Conservation (phyloP, 1,139 yeast species). For the Dujonia santamariae region DNA sequence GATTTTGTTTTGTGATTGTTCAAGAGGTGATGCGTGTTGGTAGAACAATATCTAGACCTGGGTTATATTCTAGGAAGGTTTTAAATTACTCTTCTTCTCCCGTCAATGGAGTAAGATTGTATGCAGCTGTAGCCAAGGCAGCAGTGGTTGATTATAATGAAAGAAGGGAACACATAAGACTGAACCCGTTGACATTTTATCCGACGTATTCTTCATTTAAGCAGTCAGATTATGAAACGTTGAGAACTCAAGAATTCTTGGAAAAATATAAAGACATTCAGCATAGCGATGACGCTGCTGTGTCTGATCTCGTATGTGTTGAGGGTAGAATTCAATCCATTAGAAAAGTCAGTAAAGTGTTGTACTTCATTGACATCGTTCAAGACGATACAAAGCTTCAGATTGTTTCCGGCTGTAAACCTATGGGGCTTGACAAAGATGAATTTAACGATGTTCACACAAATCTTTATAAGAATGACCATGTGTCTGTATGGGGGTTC, state of each 20-base stretch:
- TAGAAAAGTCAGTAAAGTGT: constrained; percentile 62
- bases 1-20: too few species aligned
- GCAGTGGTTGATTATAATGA: not conserved
- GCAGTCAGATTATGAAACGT: constrained; percentile 1
- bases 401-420: constrained; percentile 54
- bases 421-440: constrained; percentile 37
- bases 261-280: constrained; percentile 1
- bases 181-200: constrained; percentile 2
- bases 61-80: too few species aligned
- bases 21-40: too few species aligned
- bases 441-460: constrained; percentile 46
- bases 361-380: constrained; percentile 61
- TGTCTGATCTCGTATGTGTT: constrained; percentile 12
- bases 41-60: too few species aligned
- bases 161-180: not conserved
- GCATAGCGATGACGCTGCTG: not conserved
- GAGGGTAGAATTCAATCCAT: constrained; percentile 61
- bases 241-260: constrained; percentile 6
- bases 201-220: constrained; percentile 7
- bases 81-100: too few species aligned
- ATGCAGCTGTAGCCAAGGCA: not conserved
- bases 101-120: not conserved
- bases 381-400: constrained; percentile 61
- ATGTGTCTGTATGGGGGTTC: constrained; percentile 57
- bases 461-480: constrained; percentile 67